phyloP scores from a whole-genome alignment of 148 eudicot genomes.

The Drosera capensis region DNA sequence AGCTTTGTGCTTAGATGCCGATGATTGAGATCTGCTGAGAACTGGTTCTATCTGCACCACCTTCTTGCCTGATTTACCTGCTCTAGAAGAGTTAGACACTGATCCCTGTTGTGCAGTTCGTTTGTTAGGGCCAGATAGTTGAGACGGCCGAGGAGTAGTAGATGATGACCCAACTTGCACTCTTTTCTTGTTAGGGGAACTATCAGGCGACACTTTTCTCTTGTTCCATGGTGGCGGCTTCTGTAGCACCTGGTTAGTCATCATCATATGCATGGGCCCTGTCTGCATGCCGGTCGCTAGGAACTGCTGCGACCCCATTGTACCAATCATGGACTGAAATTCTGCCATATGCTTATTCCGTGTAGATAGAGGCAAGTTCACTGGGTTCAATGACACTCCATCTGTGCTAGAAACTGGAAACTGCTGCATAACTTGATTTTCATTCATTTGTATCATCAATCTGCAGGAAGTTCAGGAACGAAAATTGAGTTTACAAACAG shows the following conservation, averaged over 20 bases:
- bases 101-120: slow-evolving; percentile 15
- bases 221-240: slow-evolving; percentile 27
- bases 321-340: too few relatives aligned
- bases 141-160: slow-evolving; percentile 12
- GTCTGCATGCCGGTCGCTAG: too few relatives aligned
- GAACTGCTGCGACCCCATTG: too few relatives aligned
- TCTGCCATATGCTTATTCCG: too few relatives aligned
- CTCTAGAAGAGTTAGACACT: slow-evolving; percentile 12
- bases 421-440: too few relatives aligned
- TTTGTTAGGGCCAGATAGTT: slow-evolving; percentile 12
- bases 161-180: slow-evolving; percentile 13
- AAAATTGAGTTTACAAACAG: too few relatives aligned
- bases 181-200: slow-evolving; percentile 18
- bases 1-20: slow-evolving; percentile 28
- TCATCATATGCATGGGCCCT: too few relatives aligned
- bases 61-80: slow-evolving; percentile 27
- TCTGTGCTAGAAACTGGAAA: too few relatives aligned
- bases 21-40: slow-evolving; percentile 29
- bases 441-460: too few relatives aligned
- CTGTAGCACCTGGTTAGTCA: neutral
- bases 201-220: slow-evolving; percentile 36
- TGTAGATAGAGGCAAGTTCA: too few relatives aligned
- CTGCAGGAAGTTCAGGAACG: too few relatives aligned
- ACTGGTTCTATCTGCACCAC: slow-evolving; percentile 34
- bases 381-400: too few relatives aligned